These are phyloP conservation scores for Cylindrodendrum hubeiense DNA, from an alignment of 2,329 filamentous ascomycete genomes.

Conservation along the genomic window DNA sequence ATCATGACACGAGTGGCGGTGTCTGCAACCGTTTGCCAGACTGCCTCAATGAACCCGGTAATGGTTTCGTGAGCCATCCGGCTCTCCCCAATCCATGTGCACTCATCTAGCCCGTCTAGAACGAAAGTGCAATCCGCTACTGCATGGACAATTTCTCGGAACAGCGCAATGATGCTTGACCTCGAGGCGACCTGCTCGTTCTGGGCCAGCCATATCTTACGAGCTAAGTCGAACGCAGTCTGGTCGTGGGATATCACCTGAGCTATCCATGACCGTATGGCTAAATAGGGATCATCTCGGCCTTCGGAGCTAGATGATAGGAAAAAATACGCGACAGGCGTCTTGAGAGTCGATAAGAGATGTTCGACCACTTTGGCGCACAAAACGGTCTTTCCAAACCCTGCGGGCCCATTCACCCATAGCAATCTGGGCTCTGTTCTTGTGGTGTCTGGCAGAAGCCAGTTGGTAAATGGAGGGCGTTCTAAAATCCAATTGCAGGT, in stretches of 20 bases:
- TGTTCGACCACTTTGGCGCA: conserved; percentile 46
- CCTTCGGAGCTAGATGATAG: conserved; percentile 45
- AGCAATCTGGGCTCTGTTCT: not conserved
- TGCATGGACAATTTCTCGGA: conserved; percentile 20
- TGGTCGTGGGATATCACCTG: conserved; percentile 33
- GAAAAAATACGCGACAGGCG: conserved; percentile 47
- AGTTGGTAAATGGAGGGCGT: not conserved
- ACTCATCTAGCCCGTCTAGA: conserved; percentile 53
- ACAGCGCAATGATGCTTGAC: conserved; percentile 30
- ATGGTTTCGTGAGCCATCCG: conserved; percentile 31
- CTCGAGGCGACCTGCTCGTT: conserved; percentile 31
- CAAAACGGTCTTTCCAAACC: conserved; percentile 51
- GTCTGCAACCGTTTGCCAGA: not conserved
- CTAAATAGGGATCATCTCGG: conserved; percentile 40
- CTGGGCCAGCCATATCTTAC: conserved; percentile 22
- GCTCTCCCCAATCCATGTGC: conserved; percentile 26
- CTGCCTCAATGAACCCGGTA: not conserved
- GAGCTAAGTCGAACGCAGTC: conserved; percentile 32
- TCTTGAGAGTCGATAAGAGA: not conserved
- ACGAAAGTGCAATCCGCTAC: conserved; percentile 40
- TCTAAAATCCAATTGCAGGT: conserved; percentile 10
- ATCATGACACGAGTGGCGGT: conserved; percentile 37
- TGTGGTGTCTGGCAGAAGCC: not conserved
- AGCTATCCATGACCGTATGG: conserved; percentile 47
- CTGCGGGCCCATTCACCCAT: conserved; percentile 25